phyloP scores from a whole-genome alignment of 1,284 basidiomycete species.

The Rhodotorula sp. region DNA sequence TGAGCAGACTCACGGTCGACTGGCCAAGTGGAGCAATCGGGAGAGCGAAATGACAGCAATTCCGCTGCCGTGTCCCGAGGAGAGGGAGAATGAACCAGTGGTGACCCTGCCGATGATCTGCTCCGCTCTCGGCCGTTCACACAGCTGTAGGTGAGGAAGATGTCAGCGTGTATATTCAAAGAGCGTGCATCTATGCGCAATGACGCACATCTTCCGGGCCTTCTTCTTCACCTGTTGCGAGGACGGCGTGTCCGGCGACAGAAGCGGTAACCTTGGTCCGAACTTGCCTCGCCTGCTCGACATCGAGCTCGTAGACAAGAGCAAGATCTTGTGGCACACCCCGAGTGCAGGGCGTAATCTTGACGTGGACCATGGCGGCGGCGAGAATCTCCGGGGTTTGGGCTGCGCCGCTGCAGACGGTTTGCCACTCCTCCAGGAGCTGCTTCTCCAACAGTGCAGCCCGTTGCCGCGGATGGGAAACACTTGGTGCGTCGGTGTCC shows the following conservation, averaged over 20 bases:
- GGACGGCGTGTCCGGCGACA: not conserved
- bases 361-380: constrained; percentile 27
- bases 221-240: constrained; percentile 22
- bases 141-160: constrained; percentile 14
- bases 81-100: constrained; percentile 73
- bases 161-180: not conserved
- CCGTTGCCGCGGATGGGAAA: not conserved
- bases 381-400: not conserved
- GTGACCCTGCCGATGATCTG: constrained; percentile 74
- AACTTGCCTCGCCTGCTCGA: not conserved
- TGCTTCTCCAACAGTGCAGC: not conserved
- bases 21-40: constrained; percentile 55
- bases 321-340: constrained; percentile 38
- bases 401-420: not conserved
- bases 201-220: constrained; percentile 29
- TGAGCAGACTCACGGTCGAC: constrained; percentile 44
- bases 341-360: constrained; percentile 26
- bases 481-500: not conserved
- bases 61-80: constrained; percentile 69
- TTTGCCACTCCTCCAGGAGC: not conserved
- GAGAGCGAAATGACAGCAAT: constrained; percentile 67
- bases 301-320: constrained; percentile 19
- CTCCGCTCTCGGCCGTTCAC: constrained; percentile 43
- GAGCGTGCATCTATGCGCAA: too few relatives aligned
- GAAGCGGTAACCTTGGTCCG: constrained; percentile 3